These are phyloP conservation scores for Tilletia setariae DNA, from an alignment of 1,284 basidiomycete species.

Conservation along the genomic window DNA sequence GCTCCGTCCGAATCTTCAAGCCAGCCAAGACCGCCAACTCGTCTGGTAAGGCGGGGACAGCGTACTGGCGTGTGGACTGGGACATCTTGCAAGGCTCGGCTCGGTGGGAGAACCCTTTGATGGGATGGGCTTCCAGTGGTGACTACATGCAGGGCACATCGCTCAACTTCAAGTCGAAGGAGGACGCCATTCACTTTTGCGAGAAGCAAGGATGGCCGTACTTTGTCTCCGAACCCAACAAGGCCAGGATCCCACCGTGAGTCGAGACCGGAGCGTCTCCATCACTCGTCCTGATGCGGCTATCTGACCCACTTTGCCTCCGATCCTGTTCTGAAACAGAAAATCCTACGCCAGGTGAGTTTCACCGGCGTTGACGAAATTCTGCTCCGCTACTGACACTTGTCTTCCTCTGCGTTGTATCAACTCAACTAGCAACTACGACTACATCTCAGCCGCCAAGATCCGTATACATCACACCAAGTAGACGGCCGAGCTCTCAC, in stretches of 20 bases:
- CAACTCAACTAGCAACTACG: slow-evolving; percentile 63
- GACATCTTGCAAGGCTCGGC: slow-evolving; percentile 82
- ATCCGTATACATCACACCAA: slow-evolving; percentile 84
- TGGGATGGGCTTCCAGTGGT: slow-evolving; percentile 88
- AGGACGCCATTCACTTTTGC: slow-evolving; percentile 89
- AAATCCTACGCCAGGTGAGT: slow-evolving; percentile 7
- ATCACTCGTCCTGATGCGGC: background rate
- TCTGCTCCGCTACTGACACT: background rate
- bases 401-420: background rate
- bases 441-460: slow-evolving; percentile 69
- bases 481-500: slow-evolving; percentile 58
- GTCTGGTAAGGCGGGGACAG: slow-evolving; percentile 77
- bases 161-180: slow-evolving; percentile 79
- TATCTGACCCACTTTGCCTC: background rate
- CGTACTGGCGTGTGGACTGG: slow-evolving; percentile 91
- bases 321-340: background rate
- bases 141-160: slow-evolving; percentile 96
- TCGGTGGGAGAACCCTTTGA: slow-evolving; percentile 97
- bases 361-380: too few relatives aligned
- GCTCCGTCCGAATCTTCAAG: slow-evolving; percentile 86
- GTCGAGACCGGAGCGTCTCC: slow-evolving; percentile 14
- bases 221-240: slow-evolving; percentile 55
- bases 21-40: slow-evolving; percentile 94
- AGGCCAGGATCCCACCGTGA: slow-evolving; percentile 53
- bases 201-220: slow-evolving; percentile 63